Evolutionary conservation across 805 yeast species (phyloP).

Genomic region (Grigorovia jiainica): DNA sequence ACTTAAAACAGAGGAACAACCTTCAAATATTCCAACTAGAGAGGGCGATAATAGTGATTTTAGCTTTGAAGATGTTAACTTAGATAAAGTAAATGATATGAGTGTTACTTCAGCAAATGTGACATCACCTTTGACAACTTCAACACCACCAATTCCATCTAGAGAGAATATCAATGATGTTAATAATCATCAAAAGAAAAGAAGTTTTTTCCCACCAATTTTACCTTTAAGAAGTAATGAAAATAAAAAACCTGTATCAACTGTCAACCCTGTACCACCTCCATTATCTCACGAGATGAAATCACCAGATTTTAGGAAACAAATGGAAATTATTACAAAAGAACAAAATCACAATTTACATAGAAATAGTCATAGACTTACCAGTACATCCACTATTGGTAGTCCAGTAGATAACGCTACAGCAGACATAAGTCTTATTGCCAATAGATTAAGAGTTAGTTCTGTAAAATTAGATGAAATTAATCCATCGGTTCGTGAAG

Average conservation of each 20-base stretch:
- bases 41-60: no score
- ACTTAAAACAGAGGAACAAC: no score
- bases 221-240: slow-evolving; percentile 3
- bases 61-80: no score
- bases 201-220: background rate
- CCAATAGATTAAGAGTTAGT: slow-evolving; percentile 50
- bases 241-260: background rate
- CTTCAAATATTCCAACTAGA: no score
- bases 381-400: background rate
- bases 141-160: slow-evolving; percentile 2
- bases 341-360: background rate
- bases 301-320: slow-evolving; percentile 19
- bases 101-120: no score
- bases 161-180: background rate
- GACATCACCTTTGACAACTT: no score
- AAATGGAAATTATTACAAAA: slow-evolving; percentile 12
- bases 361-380: background rate
- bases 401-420: slow-evolving; percentile 6
- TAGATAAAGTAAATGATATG: no score
- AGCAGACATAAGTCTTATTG: slow-evolving; percentile 48
- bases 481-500: slow-evolving; percentile 44
- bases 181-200: background rate
- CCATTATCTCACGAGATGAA: slow-evolving; percentile 23
- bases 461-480: slow-evolving; percentile 41
- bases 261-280: slow-evolving; percentile 23